Percentiles rank a stretch among this genome's conserved stretches.
phyloP scores from a whole-genome alignment of 441 rosid species.

The Mallotus repandus region DNA sequence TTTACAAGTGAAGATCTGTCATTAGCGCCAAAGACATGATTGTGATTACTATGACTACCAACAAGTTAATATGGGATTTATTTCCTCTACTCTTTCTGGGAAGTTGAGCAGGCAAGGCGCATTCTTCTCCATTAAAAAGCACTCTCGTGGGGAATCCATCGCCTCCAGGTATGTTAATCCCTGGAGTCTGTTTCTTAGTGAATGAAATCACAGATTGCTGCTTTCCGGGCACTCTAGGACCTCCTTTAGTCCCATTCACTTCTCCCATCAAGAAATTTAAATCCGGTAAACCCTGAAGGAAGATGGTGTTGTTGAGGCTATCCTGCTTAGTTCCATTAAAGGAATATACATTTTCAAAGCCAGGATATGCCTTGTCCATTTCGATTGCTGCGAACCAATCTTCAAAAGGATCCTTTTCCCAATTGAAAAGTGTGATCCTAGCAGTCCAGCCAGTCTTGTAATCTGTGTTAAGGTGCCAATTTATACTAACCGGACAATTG shows the following conservation, averaged over 20 bases:
- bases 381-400: slow-evolving; percentile 74
- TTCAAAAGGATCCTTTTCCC: slow-evolving; percentile 53
- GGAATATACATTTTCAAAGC: slow-evolving; percentile 67
- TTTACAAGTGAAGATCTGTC: slow-evolving; percentile 27
- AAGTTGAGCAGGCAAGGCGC: slow-evolving; percentile 60
- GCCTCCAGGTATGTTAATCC: slow-evolving; percentile 45
- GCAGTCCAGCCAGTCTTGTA: slow-evolving; percentile 72
- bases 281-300: slow-evolving; percentile 66
- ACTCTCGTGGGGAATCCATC: slow-evolving; percentile 78
- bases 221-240: slow-evolving; percentile 72
- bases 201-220: slow-evolving; percentile 88
- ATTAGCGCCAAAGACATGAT: slow-evolving; percentile 32
- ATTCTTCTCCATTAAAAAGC: slow-evolving; percentile 86
- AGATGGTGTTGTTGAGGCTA: slow-evolving; percentile 49
- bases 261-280: slow-evolving; percentile 65
- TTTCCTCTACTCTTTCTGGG: slow-evolving; percentile 43
- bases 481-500: slow-evolving; percentile 80
- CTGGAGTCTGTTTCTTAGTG: slow-evolving; percentile 45
- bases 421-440: slow-evolving; percentile 68
- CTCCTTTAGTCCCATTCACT: slow-evolving; percentile 47
- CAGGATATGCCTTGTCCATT: slow-evolving; percentile 53
- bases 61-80: slow-evolving; percentile 24
- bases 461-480: slow-evolving; percentile 85
- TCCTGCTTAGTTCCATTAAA: slow-evolving; percentile 67
- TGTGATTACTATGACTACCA: slow-evolving; percentile 24